Evolutionary conservation across 805 yeast genomes (phyloP), one percentile per base, ranked within the genome.

Genomic region (Wickerhamomyces rabaulensis): DNA sequence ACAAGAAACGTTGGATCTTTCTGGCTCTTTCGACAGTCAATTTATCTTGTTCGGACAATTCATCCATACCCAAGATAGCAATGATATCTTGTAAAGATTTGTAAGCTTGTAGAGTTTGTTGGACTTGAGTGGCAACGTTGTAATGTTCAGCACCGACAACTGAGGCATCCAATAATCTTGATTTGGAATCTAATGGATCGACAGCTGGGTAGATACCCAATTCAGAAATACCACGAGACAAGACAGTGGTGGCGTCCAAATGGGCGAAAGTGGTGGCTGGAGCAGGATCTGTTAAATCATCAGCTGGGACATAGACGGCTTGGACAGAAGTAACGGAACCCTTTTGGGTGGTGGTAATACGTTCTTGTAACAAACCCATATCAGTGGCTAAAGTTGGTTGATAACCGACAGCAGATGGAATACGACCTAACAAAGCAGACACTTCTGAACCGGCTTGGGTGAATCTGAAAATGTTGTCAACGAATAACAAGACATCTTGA

Each of bases 361-460:
- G 92, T 82, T 94, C 99, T 83, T 94, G 99, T 72, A 94, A 82
- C 72, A 89, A 82, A 89, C 99, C 99, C 99, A 94, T 94, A 90
- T 94, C 99, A 69, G 99, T 94, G 80, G 99, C 97, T 79, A 92
- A 83, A 65, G 99, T 92, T 76, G 99, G 99, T 81, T 92, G 99
- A 79, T 92, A 92, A 88, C 99, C 99, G 89, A 94, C 99, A 66
- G 99, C 99, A 62, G 99, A 94, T 75, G 99, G 99, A 73, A 92
- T 92, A 88, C 99, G 97, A 79, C 99, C 99, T 72, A 92, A 81
- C 78, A 92, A 81, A 63, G 99, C 99, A 73, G 98, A 92, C 73
- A 94, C 99, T 81, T 92, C 99, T 62, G 99, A 94, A 88, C 99
- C 99, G 72, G 99, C 99, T 84, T 92, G 99, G 74, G 99, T 92